Base-by-base conservation (phyloP, 176 grass and related monocot genomes). In the Otatea glauca region DNA sequence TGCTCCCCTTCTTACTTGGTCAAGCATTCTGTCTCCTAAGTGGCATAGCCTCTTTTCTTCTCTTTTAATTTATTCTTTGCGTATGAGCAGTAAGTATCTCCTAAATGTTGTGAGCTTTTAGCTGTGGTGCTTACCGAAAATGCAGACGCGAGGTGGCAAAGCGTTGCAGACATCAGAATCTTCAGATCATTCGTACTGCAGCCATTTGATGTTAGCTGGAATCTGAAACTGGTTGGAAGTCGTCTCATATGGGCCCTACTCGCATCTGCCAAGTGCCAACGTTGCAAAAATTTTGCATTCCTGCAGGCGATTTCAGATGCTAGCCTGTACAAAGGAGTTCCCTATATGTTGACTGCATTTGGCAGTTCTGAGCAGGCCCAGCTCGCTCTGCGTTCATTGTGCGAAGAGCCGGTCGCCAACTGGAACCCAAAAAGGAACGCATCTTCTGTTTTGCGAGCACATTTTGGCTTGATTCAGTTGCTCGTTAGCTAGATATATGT, bases 81-180 rank as follows among this genome's bases (percentile, higher is more conserved):
- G 25, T 29, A 50, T 25, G 53, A 3, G 32, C 49, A 56, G 4
- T 2, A 50, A 55, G 2, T 45, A 72, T 56, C 9, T 76, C 24
- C 6, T 14, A 13, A 14, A 9, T 32, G 3, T 27, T 43, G 56
- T 6, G 21, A 18, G 21, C 6, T 32, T 14, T 64, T 13, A 20
- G 8, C 41, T 9, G 7, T 32, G 58, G 10, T 78, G 58, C 39
- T 18, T 64, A 24, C 76, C 9, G n/a, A 35, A 13, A 75, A 37
- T 58, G 49, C 32, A 76, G 5, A 23, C 35, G 15, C 18, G 4
- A 20, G 10, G 35, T 56, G 18, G 50, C 74, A 18, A 75, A 77
- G 55, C n/a, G n/a, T n/a, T n/a, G n/a, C n/a, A 69, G 49, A 27
- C 65, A 51, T 68, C 32, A 68, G 34, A 42, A 81, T 58, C n/a